Evolutionary conservation across 2,329 filamentous ascomycete genomes (phyloP), one percentile per base, ranked within the genome.

Genomic region (Cladosporium sp.): DNA sequence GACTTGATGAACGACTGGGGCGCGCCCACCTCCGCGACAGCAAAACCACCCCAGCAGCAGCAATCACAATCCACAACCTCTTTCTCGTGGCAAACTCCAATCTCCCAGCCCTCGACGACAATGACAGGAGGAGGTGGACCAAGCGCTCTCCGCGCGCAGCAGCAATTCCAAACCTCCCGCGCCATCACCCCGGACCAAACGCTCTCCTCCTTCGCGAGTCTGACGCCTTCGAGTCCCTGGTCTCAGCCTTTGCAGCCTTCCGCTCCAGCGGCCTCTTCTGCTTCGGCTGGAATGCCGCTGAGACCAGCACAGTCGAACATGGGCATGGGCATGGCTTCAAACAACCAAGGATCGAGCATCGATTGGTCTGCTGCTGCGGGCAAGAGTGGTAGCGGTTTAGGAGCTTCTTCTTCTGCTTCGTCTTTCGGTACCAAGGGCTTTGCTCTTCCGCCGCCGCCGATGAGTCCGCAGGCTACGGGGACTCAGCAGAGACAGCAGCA

Each of bases 351-450:
- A 5, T 68, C 73, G 0, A 72, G 74, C 13, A 70, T 80, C 50
- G 75, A 80, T 67, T 80, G 79, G 79, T 68, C 76, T 13, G 64
- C 78, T 47, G 55, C 71, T 54, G 15, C 57, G 56, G n/a, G n/a
- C n/a, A n/a, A n/a, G n/a, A 49, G 43, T 43, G 40, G 54, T 29
- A 55, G 47, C 48, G 30, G 30, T 32, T 11, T n/a, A 12, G 30
- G 11, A 12, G 6, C 30, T 32, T 32, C 30, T 30, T 30, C 27
- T 32, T 32, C 30, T 32, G 19, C 55, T 32, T 27, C 60, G 6
- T 45, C 53, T 8, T 66, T 62, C 43, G 49, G 48, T 30, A 50
- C 61, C 19, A 24, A 29, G 32, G n/a, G n/a, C n/a, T n/a, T n/a
- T n/a, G n/a, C n/a, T n/a, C n/a, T n/a, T n/a, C 59, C 62, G 36